phyloP scores from a whole-genome alignment of 805 yeast genomes.

The Blastobotrys chiropterorum region DNA sequence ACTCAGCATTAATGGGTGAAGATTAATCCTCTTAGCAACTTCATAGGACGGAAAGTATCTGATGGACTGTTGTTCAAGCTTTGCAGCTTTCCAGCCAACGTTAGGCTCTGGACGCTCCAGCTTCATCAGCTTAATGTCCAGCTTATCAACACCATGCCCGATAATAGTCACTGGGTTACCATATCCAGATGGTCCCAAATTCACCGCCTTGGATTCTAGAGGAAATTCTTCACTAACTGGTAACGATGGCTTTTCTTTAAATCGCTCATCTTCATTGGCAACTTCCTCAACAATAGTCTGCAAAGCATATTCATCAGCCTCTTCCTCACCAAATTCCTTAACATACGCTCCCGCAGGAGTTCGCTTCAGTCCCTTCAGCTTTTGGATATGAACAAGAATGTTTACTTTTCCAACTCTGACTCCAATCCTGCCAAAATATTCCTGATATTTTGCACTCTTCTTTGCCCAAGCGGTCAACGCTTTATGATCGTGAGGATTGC shows the following conservation, averaged over 20 bases:
- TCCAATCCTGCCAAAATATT: conserved; percentile 50
- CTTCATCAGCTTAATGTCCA: conserved; percentile 25
- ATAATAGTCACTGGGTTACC: conserved; percentile 60
- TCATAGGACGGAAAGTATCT: conserved; percentile 61
- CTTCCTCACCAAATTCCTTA: conserved; percentile 54
- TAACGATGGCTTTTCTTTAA: conserved; percentile 59
- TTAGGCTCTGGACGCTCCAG: conserved; percentile 46
- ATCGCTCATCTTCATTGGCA: conserved; percentile 67
- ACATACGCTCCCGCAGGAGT: conserved; percentile 64
- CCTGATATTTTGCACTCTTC: conserved; percentile 35
- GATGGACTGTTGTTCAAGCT: conserved; percentile 48
- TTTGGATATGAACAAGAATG: conserved; percentile 62
- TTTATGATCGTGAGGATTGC: conserved; percentile 38
- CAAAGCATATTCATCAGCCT: conserved; percentile 40
- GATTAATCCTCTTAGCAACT: conserved; percentile 49
- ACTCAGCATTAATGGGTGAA: conserved; percentile 64
- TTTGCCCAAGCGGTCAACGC: conserved; percentile 44
- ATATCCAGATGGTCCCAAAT: conserved; percentile 80
- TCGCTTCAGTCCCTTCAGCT: conserved; percentile 73
- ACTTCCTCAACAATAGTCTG: conserved; percentile 76
- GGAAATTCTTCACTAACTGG: conserved; percentile 85
- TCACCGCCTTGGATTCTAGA: conserved; percentile 58
- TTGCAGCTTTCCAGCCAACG: conserved; percentile 57
- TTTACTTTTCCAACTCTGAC: conserved; percentile 47
- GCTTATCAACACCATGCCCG: conserved; percentile 31